These are phyloP conservation scores for Acanthochlamys bracteata DNA, from an alignment of 106 monocot genomes.

Conservation along the genomic window DNA sequence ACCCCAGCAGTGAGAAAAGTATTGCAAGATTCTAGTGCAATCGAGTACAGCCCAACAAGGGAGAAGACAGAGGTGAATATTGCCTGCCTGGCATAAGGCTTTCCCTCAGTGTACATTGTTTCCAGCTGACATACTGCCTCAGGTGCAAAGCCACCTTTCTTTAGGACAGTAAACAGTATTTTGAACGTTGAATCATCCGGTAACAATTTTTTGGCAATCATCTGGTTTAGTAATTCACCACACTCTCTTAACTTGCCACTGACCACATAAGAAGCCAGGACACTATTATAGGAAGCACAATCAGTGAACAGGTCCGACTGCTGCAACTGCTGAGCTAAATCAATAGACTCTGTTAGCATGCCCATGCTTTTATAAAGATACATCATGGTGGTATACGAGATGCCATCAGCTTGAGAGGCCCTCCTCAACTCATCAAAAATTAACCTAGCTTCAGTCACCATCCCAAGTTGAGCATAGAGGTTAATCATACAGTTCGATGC, in stretches of 20 bases:
- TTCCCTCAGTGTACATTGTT: conserved; percentile 42
- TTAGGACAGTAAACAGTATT: conserved; percentile 46
- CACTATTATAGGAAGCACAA: conserved; percentile 54
- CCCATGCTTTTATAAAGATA: conserved; percentile 83
- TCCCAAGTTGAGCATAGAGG: conserved; percentile 62
- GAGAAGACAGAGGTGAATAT: conserved; percentile 51
- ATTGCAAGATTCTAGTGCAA: conserved; percentile 45
- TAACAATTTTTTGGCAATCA: conserved; percentile 32
- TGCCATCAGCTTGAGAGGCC: conserved; percentile 40
- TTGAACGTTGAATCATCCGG: conserved; percentile 52
- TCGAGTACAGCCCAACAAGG: conserved; percentile 34
- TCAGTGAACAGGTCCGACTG: conserved; percentile 41
- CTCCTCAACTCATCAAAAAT: conserved; percentile 46
- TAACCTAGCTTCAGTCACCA: conserved; percentile 53
- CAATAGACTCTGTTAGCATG: conserved; percentile 50
- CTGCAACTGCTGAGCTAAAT: conserved; percentile 44
- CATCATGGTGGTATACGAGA: conserved; percentile 75
- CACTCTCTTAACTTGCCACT: conserved; percentile 51
- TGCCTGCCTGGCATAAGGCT: conserved; percentile 43
- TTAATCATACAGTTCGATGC: conserved; percentile 78
- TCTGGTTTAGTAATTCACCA: conserved; percentile 53
- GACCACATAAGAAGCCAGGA: conserved; percentile 47
- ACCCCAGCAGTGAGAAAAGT: conserved; percentile 24
- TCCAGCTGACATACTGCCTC: conserved; percentile 54
- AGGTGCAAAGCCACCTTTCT: conserved; percentile 38